Conservation (phyloP, 148 eudicot genomes). For the Camellia lanceoleosa region DNA sequence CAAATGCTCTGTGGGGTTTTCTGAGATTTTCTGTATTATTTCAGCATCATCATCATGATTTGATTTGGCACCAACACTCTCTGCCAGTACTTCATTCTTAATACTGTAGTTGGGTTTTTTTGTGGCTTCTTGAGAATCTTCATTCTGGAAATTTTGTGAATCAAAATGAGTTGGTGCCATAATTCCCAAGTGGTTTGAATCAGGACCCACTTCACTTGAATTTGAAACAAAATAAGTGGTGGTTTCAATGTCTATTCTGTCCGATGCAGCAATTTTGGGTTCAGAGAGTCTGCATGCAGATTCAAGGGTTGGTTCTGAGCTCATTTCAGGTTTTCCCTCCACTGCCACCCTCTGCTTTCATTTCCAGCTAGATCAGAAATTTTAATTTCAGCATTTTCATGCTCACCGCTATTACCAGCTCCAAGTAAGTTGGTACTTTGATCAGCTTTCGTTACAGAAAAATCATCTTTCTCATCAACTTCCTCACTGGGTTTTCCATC, state of each 20-base stretch:
- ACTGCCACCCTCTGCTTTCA: conserved; percentile 18
- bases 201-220: background rate
- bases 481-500: conserved; percentile 18
- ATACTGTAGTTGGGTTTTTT: background rate
- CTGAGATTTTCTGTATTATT: conserved; percentile 10
- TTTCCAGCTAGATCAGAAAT: conserved; percentile 15
- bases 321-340: conserved; percentile 9
- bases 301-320: conserved; percentile 15
- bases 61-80: conserved; percentile 2
- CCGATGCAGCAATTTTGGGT: conserved; percentile 18
- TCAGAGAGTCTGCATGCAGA: conserved; percentile 10
- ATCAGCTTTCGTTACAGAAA: conserved; percentile 13
- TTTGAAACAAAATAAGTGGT: background rate
- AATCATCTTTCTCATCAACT: conserved; percentile 10
- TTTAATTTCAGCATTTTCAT: conserved; percentile 15
- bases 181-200: conserved; percentile 1
- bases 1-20: conserved; percentile 1
- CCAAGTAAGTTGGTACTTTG: conserved; percentile 18
- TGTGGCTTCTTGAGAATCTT: conserved; percentile 4
- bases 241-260: conserved; percentile 1
- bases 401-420: background rate
- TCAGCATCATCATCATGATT: conserved; percentile 14
- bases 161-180: background rate
- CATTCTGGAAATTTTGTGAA: background rate
- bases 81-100: background rate